A percentile compares a stretch with the other conserved stretches of the same genome.
These are phyloP conservation scores for Nidula microcarpa DNA, from an alignment of 768 basidiomycete species.

Conservation along the genomic window DNA sequence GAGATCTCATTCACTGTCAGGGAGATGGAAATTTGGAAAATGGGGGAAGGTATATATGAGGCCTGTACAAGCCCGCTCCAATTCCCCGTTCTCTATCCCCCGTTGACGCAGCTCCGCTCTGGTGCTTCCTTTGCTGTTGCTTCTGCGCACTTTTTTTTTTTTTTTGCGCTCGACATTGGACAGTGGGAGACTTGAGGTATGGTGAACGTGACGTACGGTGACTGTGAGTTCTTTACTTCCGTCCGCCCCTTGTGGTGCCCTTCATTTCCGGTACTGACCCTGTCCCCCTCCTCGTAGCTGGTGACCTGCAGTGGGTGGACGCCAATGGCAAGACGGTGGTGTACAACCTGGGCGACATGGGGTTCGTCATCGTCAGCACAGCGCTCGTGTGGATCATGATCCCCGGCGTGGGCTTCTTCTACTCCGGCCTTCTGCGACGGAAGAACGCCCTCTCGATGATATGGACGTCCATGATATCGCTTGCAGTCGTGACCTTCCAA, in stretches of 20 bases:
- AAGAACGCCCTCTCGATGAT: slow-evolving; percentile 95
- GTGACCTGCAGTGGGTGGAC: slow-evolving; percentile 27
- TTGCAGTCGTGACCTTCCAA: slow-evolving; percentile 84
- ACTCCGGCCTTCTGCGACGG: slow-evolving; percentile 84
- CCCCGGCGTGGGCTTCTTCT: slow-evolving; percentile 84
- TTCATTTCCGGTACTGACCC: slow-evolving; percentile 1
- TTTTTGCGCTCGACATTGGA: not conserved
- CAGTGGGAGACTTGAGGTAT: not conserved
- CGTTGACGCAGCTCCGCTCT: not conserved
- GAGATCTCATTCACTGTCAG: not conserved
- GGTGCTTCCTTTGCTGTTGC: not conserved
- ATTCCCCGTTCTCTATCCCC: not conserved
- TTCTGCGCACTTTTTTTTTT: not conserved
- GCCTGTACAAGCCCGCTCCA: not conserved
- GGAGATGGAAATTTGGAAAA: not conserved
- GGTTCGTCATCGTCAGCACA: slow-evolving; percentile 62
- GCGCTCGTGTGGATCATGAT: slow-evolving; percentile 87
- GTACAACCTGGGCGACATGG: slow-evolving; percentile 49
- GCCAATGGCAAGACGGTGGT: slow-evolving; percentile 23
- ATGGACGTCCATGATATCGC: slow-evolving; percentile 69
- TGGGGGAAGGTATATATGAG: not conserved
- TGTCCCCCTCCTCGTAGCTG: slow-evolving; percentile 22
- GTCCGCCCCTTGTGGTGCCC: not conserved
- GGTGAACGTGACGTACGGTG: not conserved
- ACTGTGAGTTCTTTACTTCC: not conserved